phyloP scores from a whole-genome alignment of 768 basidiomycete genomes.

The Naganishia randhawae region DNA sequence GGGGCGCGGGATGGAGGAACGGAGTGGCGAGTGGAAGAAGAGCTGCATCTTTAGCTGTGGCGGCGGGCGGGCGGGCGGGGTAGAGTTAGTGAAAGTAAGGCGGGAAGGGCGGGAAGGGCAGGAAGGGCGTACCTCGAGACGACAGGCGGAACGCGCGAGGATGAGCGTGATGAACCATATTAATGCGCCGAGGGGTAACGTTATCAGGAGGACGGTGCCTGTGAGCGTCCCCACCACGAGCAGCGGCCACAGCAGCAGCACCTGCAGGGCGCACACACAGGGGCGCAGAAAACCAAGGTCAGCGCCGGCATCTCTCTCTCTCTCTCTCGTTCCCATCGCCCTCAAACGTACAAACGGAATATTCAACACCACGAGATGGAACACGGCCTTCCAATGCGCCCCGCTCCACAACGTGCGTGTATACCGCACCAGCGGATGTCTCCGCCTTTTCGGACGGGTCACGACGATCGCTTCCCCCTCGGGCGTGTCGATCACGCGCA shows the following conservation, averaged over 20 bases:
- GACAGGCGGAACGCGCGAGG: slow-evolving; percentile 46
- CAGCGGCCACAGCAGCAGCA: slow-evolving; percentile 46
- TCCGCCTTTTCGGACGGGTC: slow-evolving; percentile 23
- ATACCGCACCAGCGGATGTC: slow-evolving; percentile 37
- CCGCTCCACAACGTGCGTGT: slow-evolving; percentile 36
- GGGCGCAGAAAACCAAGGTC: background rate
- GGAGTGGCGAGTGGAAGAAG: slow-evolving; percentile 39
- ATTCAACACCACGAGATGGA: slow-evolving; percentile 46
- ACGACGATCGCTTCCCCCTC: slow-evolving; percentile 28
- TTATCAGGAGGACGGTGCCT: slow-evolving; percentile 48
- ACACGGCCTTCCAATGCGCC: slow-evolving; percentile 42
- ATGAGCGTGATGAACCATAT: slow-evolving; percentile 49
- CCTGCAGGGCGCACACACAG: slow-evolving; percentile 29
- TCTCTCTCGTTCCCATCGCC: background rate
- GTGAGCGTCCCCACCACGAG: slow-evolving; percentile 48
- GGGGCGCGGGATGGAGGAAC: slow-evolving; percentile 29
- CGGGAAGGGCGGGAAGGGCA: background rate
- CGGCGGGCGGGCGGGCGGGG: background rate
- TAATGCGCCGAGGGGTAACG: slow-evolving; percentile 45
- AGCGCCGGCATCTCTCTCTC: background rate
- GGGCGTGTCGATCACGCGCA: slow-evolving; percentile 22
- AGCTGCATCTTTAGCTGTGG: slow-evolving; percentile 46
- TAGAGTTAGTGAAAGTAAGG: background rate
- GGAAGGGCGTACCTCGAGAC: slow-evolving; percentile 41
- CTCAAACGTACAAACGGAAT: slow-evolving; percentile 46